These are phyloP conservation scores for Coffea humblotiana DNA, from an alignment of 305 asterid genomes.

Conservation along the genomic window DNA sequence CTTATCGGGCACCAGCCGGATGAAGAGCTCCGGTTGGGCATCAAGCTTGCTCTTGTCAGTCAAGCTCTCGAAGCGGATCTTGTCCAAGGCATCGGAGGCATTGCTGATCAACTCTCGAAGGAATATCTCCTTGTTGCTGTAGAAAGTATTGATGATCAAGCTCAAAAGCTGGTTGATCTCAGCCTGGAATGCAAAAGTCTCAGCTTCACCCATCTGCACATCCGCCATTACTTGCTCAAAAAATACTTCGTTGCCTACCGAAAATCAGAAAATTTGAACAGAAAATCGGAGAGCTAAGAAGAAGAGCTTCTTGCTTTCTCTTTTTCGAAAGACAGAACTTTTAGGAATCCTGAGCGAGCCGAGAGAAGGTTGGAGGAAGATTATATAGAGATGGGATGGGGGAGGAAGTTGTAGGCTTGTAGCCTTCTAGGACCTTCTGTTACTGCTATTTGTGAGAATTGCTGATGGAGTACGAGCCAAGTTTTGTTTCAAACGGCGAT, in stretches of 20 bases:
- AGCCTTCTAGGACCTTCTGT: conserved; percentile 12
- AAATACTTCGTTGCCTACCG: too few species aligned
- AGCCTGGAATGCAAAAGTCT: conserved; percentile 39
- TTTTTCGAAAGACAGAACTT: not conserved
- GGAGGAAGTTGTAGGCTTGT: not conserved
- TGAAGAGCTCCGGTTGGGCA: conserved; percentile 38
- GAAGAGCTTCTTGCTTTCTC: not conserved
- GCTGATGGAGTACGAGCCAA: not conserved
- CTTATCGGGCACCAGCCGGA: conserved; percentile 38
- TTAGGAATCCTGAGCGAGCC: not conserved
- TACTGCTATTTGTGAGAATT: not conserved
- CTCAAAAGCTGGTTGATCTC: conserved; percentile 41
- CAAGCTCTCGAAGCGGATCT: conserved; percentile 37
- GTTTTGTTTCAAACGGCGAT: not conserved
- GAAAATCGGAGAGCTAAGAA: too few species aligned
- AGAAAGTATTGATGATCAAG: conserved; percentile 38
- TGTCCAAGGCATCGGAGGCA: conserved; percentile 41
- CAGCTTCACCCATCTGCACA: conserved; percentile 19
- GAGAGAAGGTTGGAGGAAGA: not conserved
- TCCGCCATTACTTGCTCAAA: conserved; percentile 19
- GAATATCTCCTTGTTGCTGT: conserved; percentile 41
- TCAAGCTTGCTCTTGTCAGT: conserved; percentile 41
- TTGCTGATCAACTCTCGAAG: conserved; percentile 38
- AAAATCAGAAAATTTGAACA: too few species aligned
- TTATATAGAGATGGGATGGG: not conserved